phyloP scores from a whole-genome alignment of 495 filamentous ascomycete species.

The Neurospora sp. region DNA sequence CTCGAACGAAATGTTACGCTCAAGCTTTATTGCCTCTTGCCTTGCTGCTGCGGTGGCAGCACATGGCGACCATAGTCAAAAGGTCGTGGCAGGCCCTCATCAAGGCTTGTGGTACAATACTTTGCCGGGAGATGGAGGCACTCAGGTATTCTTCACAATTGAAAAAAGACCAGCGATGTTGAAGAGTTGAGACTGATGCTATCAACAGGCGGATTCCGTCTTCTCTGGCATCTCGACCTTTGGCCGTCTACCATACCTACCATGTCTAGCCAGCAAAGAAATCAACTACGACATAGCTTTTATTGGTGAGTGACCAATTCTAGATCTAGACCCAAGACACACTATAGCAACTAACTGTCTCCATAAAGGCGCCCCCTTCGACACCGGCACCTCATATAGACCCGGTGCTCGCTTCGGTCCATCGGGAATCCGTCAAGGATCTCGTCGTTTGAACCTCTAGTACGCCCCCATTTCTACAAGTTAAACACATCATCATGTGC shows the following conservation, averaged over 20 bases:
- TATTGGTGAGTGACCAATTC: slow-evolving; percentile 63
- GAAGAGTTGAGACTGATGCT: slow-evolving; percentile 3
- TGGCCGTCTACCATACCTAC: slow-evolving; percentile 65
- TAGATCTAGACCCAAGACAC: slow-evolving; percentile 46
- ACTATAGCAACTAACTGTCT: slow-evolving; percentile 7
- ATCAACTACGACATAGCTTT: slow-evolving; percentile 70
- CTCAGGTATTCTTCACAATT: slow-evolving; percentile 29
- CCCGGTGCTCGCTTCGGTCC: slow-evolving; percentile 75
- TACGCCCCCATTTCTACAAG: slow-evolving; percentile 7
- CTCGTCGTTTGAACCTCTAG: slow-evolving; percentile 60
- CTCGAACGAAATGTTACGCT: slow-evolving; percentile 12
- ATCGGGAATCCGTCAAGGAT: slow-evolving; percentile 74
- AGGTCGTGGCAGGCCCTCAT: slow-evolving; percentile 37
- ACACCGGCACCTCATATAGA: slow-evolving; percentile 31
- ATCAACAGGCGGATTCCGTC: slow-evolving; percentile 36
- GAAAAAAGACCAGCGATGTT: not conserved
- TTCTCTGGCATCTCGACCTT: slow-evolving; percentile 84
- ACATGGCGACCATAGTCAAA: slow-evolving; percentile 27
- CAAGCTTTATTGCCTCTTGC: slow-evolving; percentile 14
- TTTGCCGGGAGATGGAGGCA: slow-evolving; percentile 47
- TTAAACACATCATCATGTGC: not conserved
- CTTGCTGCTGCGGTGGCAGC: slow-evolving; percentile 17
- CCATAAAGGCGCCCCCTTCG: slow-evolving; percentile 27
- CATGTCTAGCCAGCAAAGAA: slow-evolving; percentile 58
- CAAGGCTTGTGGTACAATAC: slow-evolving; percentile 44